These are phyloP conservation scores for Albifimbria verrucaria DNA, from an alignment of 2,329 filamentous ascomycete species.

Conservation along the genomic window DNA sequence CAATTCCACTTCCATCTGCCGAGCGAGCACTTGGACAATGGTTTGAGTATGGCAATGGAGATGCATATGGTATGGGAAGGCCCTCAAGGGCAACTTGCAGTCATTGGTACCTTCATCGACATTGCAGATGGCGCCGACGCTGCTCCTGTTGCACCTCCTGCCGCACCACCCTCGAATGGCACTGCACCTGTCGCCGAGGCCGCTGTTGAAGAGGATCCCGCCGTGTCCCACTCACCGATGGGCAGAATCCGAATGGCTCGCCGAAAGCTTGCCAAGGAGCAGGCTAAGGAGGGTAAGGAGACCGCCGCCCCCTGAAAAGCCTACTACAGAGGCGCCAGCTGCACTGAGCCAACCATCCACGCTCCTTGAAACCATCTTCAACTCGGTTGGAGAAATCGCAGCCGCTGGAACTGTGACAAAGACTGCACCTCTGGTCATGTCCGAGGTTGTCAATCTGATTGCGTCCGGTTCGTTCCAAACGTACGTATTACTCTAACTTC, in stretches of 20 bases:
- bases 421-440: constrained; percentile 39
- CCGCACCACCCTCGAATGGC: background rate
- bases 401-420: constrained; percentile 35
- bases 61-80: constrained; percentile 25
- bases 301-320: constrained; percentile 6
- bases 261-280: background rate
- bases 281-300: background rate
- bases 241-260: background rate
- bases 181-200: background rate
- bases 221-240: background rate
- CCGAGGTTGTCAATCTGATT: constrained; percentile 33
- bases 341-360: constrained; percentile 5
- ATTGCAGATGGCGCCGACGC: constrained; percentile 3
- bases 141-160: background rate
- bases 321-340: constrained; percentile 6
- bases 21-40: constrained; percentile 52
- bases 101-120: constrained; percentile 21
- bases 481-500: constrained; percentile 14
- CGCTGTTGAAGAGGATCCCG: background rate
- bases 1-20: constrained; percentile 62
- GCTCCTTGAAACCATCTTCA: constrained; percentile 34
- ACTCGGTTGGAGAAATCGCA: constrained; percentile 31
- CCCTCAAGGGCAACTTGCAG: constrained; percentile 21
- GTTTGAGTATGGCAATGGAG: constrained; percentile 26
- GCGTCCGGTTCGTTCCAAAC: constrained; percentile 21